phyloP scores from a whole-genome alignment of 2,329 filamentous ascomycete species.

The Phaeomoniella chlamydospora region DNA sequence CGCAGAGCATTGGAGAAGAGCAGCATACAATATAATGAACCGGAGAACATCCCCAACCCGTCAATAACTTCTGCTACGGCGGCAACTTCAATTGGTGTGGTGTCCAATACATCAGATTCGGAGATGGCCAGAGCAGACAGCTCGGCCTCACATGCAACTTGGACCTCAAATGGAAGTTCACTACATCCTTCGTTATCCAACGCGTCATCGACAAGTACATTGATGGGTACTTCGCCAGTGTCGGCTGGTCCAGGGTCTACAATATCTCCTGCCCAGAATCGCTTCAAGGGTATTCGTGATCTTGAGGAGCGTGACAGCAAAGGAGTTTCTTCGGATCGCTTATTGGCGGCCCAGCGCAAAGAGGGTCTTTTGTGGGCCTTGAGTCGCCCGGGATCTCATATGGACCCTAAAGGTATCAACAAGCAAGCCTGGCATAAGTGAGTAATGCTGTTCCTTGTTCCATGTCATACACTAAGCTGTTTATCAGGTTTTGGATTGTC shows the following conservation, averaged over 20 bases:
- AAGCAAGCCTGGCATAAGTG: conserved; percentile 99
- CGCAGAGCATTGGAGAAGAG: conserved; percentile 79
- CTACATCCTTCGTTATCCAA: conserved; percentile 8
- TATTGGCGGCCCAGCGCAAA: conserved; percentile 53
- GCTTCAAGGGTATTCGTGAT: conserved; percentile 85
- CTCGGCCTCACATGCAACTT: conserved; percentile 52
- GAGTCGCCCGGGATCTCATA: conserved; percentile 82
- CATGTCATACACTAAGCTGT: conserved; percentile 1
- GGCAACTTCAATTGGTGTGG: conserved; percentile 26
- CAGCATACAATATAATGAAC: conserved; percentile 57
- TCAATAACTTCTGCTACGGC: conserved; percentile 21
- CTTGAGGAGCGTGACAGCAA: conserved; percentile 68
- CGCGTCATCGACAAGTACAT: conserved; percentile 17
- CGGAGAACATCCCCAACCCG: conserved; percentile 36
- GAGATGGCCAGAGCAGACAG: conserved; percentile 63
- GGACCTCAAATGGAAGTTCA: conserved; percentile 32
- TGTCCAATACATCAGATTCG: conserved; percentile 44
- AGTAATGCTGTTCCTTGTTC: conserved; percentile 21
- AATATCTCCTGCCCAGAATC: conserved; percentile 29
- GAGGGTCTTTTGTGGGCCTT: conserved; percentile 92
- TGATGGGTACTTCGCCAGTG: conserved; percentile 13
- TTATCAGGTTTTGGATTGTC: conserved; percentile 84
- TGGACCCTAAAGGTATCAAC: conserved; percentile 87
- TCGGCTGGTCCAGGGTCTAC: conserved; percentile 7
- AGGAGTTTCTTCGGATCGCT: conserved; percentile 37